Percentiles rank a stretch among this genome's conserved stretches.
Evolutionary conservation across 345 rosid genomes (phyloP).

Genomic region (Camelina sativa): DNA sequence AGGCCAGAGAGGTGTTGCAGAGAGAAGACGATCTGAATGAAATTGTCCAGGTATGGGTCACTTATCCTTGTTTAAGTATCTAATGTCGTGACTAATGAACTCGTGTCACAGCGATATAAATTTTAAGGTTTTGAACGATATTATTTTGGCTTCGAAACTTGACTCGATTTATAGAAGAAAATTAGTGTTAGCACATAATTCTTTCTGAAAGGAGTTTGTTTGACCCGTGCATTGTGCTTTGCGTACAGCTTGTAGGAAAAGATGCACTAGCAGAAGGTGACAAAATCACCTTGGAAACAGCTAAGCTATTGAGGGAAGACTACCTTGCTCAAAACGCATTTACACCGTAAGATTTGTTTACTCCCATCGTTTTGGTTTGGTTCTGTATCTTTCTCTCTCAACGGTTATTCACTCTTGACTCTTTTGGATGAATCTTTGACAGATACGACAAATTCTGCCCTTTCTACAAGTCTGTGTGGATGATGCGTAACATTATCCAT

Average conservation of each 20-base stretch:
- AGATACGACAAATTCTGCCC: conserved; percentile 99
- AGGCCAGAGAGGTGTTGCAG: conserved; percentile 98
- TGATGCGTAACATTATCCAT: conserved; percentile 99
- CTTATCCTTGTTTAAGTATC: too few species aligned
- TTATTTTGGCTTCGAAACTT: conserved; percentile 11
- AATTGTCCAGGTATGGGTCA: conserved; percentile 85
- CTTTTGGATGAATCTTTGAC: conserved; percentile 37
- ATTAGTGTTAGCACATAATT: not conserved
- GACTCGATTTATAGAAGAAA: conserved; percentile 6
- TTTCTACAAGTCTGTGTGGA: conserved; percentile 99
- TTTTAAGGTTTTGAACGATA: conserved; percentile 1
- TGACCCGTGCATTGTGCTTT: conserved; percentile 26
- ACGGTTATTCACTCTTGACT: not conserved
- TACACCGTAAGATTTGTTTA: conserved; percentile 73
- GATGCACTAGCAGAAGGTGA: conserved; percentile 98
- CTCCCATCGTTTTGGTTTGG: conserved; percentile 11
- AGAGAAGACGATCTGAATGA: conserved; percentile 99
- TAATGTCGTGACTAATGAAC: not conserved
- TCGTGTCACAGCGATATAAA: conserved; percentile 3
- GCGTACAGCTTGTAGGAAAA: conserved; percentile 93
- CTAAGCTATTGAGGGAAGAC: conserved; percentile 98
- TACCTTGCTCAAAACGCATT: conserved; percentile 99
- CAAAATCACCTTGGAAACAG: conserved; percentile 95
- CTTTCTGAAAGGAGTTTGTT: conserved; percentile 4
- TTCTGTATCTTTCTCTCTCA: not conserved